Evolutionary conservation across 1,284 basidiomycete species (phyloP).

Genomic region (Boletellus deceptivus): DNA sequence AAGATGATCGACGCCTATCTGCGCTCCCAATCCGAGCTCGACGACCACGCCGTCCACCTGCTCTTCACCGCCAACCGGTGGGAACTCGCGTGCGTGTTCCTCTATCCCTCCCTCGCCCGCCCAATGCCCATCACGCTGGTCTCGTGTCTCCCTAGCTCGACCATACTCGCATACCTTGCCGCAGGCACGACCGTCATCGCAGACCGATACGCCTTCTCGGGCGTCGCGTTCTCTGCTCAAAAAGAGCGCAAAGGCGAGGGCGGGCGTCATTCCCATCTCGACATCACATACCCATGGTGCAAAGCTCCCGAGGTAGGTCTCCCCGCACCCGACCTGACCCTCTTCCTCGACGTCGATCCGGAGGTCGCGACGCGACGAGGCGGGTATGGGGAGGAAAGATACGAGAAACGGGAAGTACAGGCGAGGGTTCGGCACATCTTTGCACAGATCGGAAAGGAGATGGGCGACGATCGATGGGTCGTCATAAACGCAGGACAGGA

Average conservation of each 20-base stretch:
- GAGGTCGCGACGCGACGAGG: constrained; percentile 71
- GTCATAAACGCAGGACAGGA: constrained; percentile 63
- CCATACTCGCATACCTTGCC: constrained; percentile 60
- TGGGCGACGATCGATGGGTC: constrained; percentile 53
- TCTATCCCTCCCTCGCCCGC: background rate
- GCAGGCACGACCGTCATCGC: constrained; percentile 78
- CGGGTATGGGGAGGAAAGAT: constrained; percentile 89
- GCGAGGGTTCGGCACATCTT: constrained; percentile 66
- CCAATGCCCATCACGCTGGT: background rate
- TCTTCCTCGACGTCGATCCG: constrained; percentile 86
- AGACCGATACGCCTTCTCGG: constrained; percentile 97
- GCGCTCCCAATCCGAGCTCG: constrained; percentile 78
- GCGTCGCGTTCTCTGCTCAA: constrained; percentile 90
- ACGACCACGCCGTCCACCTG: constrained; percentile 90
- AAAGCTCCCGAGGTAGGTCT: constrained; percentile 81
- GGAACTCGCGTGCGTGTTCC: constrained; percentile 79
- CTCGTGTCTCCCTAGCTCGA: constrained; percentile 37
- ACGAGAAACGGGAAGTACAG: constrained; percentile 82
- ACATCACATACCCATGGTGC: constrained; percentile 74
- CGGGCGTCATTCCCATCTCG: constrained; percentile 17
- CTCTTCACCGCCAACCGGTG: constrained; percentile 97
- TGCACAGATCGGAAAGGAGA: constrained; percentile 56
- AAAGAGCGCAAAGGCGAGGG: constrained; percentile 42
- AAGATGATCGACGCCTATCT: constrained; percentile 94
- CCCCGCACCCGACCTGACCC: constrained; percentile 83